phyloP scores from a whole-genome alignment of 495 filamentous ascomycete genomes.

The Apodospora peruviana region DNA sequence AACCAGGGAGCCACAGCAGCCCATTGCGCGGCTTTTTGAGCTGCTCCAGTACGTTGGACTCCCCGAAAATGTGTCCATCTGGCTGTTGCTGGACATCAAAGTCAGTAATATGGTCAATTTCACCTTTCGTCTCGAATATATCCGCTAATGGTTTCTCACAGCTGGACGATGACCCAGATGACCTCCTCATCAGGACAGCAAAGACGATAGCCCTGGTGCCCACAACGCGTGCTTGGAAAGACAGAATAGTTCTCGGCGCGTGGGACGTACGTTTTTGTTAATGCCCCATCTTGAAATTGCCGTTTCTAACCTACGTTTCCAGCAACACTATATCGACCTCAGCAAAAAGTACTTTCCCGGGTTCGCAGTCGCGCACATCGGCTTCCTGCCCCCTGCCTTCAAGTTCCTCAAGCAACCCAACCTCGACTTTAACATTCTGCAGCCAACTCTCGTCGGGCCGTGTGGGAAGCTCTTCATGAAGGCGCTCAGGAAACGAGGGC shows the following conservation, averaged over 20 bases:
- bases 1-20: slow-evolving; percentile 56
- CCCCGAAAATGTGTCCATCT: slow-evolving; percentile 56
- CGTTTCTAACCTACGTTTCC: no score
- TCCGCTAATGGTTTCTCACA: no score
- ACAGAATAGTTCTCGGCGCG: slow-evolving; percentile 69
- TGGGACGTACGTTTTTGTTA: slow-evolving; percentile 57
- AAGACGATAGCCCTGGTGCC: slow-evolving; percentile 52
- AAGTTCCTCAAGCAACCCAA: slow-evolving; percentile 58
- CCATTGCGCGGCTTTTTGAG: slow-evolving; percentile 71
- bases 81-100: slow-evolving; percentile 89
- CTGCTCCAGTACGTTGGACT: slow-evolving; percentile 64
- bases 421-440: slow-evolving; percentile 71
- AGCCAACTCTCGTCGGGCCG: slow-evolving; percentile 58
- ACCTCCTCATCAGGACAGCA: slow-evolving; percentile 61
- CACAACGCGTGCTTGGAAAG: slow-evolving; percentile 54
- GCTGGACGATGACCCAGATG: slow-evolving; percentile 62
- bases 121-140: no score
- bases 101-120: no score
- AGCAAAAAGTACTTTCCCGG: slow-evolving; percentile 56
- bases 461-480: slow-evolving; percentile 57
- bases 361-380: slow-evolving; percentile 67
- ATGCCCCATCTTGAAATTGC: no score
- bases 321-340: slow-evolving; percentile 59
- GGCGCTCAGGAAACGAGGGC: slow-evolving; percentile 46
- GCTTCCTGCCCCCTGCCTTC: slow-evolving; percentile 60